These are phyloP conservation scores for Kewa caespitosa DNA, from an alignment of 179 eudicot species.

Conservation along the genomic window DNA sequence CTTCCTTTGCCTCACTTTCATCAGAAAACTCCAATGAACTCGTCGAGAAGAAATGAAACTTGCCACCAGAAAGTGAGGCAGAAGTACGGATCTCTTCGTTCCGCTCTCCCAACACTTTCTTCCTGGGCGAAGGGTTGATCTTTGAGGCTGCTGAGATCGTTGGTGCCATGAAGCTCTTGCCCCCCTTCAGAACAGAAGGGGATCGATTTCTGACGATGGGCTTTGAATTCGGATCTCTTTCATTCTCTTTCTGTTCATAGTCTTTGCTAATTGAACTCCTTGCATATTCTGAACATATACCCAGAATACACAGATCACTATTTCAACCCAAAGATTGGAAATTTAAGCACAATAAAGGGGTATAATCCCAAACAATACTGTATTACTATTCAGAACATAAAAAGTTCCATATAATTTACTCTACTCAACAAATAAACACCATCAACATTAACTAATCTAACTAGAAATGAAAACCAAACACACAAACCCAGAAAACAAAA, in stretches of 20 bases:
- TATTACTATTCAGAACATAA: no score
- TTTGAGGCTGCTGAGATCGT: slow-evolving; percentile 93
- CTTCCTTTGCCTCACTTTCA: slow-evolving; percentile 30
- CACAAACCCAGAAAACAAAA: neutral
- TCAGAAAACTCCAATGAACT: slow-evolving; percentile 28
- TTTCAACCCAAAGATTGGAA: neutral
- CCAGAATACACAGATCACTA: neutral
- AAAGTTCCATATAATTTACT: no score
- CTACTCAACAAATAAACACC: neutral
- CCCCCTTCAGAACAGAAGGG: slow-evolving; percentile 42
- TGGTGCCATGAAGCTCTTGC: slow-evolving; percentile 85
- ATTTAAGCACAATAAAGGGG: neutral
- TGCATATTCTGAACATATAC: slow-evolving; percentile 42
- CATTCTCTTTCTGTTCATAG: slow-evolving; percentile 77
- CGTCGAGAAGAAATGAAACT: slow-evolving; percentile 42
- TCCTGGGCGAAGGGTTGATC: slow-evolving; percentile 73
- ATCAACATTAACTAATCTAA: neutral
- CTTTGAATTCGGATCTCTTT: slow-evolving; percentile 43
- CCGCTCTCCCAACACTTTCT: slow-evolving; percentile 75
- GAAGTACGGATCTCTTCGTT: slow-evolving; percentile 68
- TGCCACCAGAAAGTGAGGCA: slow-evolving; percentile 60
- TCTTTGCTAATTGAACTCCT: slow-evolving; percentile 41
- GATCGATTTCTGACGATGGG: slow-evolving; percentile 37
- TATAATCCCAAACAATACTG: no score
- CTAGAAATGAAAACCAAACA: neutral